Percentiles rank a stretch among this genome's conserved stretches.
Evolutionary conservation across 305 asterid genomes (phyloP).

Genomic region (Petunia hybrid): DNA sequence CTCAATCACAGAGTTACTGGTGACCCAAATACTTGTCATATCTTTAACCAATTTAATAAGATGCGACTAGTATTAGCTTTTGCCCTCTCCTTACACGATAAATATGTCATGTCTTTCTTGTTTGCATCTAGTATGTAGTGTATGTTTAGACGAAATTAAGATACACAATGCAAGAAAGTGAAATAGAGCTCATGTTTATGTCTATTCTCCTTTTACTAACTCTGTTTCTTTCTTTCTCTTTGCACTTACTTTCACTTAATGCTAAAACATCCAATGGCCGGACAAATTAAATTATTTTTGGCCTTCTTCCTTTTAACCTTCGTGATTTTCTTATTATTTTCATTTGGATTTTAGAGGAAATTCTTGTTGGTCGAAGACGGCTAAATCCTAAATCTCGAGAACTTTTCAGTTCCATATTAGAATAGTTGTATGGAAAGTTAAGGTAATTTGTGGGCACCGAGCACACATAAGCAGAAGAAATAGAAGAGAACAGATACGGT

Average conservation of each 20-base stretch:
- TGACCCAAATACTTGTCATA: neutral
- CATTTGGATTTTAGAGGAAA: too few relatives aligned
- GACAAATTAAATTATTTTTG: neutral
- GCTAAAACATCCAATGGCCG: neutral
- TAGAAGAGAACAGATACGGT: neutral
- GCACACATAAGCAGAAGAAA: neutral
- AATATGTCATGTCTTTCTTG: neutral
- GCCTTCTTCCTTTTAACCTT: too few relatives aligned
- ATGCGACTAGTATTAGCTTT: neutral
- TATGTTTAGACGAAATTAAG: neutral
- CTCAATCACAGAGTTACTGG: neutral
- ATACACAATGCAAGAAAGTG: constrained; percentile 15
- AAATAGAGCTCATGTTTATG: constrained; percentile 12
- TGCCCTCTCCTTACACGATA: neutral
- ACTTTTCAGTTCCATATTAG: neutral
- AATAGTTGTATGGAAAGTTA: neutral
- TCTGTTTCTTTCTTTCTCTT: constrained; percentile 9
- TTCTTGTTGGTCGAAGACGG: neutral
- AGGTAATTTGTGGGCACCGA: neutral
- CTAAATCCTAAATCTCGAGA: neutral
- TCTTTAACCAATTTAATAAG: neutral
- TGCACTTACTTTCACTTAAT: neutral
- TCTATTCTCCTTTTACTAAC: constrained; percentile 8
- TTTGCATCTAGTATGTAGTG: too few relatives aligned
- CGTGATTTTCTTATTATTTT: too few relatives aligned